Conservation (phyloP, 2,329 filamentous ascomycete genomes). For the Cercospora zeae-maydis region DNA sequence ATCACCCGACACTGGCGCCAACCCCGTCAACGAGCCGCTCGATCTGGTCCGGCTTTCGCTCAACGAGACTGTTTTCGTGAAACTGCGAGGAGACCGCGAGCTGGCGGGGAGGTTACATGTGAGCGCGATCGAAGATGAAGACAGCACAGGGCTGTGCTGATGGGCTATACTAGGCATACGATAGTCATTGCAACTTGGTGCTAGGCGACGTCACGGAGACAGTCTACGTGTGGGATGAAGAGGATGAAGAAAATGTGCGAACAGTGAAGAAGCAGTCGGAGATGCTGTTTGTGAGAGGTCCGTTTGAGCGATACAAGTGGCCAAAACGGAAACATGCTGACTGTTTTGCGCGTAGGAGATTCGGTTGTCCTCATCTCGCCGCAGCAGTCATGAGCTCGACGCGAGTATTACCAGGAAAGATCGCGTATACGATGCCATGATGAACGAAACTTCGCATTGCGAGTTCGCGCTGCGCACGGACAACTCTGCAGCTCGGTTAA, state of each 20-base stretch:
- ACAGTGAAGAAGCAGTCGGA: constrained; percentile 96
- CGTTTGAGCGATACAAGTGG: constrained; percentile 28
- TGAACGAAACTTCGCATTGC: not conserved
- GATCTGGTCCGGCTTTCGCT: constrained; percentile 92
- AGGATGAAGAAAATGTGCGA: constrained; percentile 72
- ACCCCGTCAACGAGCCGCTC: constrained; percentile 76
- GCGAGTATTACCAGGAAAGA: not conserved
- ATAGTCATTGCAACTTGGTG: constrained; percentile 96
- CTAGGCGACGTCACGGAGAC: constrained; percentile 96
- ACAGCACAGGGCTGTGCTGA: constrained; percentile 6
- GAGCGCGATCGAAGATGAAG: constrained; percentile 37
- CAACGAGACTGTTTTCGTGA: constrained; percentile 95
- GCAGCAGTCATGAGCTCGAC: constrained; percentile 26
- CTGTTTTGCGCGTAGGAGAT: constrained; percentile 40
- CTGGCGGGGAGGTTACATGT: constrained; percentile 94
- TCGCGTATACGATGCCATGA: not conserved
- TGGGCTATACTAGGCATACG: constrained; percentile 74
- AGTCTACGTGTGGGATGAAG: constrained; percentile 85
- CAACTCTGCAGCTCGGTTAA: not conserved
- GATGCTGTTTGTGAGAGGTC: constrained; percentile 97
- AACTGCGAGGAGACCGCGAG: constrained; percentile 91
- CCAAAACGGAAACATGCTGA: not conserved
- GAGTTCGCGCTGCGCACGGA: not conserved
- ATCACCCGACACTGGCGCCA: constrained; percentile 60
- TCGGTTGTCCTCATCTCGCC: constrained; percentile 51